Evolutionary conservation across 2,329 filamentous ascomycete species (phyloP).

Genomic region (Trichophyton schoenleinii): DNA sequence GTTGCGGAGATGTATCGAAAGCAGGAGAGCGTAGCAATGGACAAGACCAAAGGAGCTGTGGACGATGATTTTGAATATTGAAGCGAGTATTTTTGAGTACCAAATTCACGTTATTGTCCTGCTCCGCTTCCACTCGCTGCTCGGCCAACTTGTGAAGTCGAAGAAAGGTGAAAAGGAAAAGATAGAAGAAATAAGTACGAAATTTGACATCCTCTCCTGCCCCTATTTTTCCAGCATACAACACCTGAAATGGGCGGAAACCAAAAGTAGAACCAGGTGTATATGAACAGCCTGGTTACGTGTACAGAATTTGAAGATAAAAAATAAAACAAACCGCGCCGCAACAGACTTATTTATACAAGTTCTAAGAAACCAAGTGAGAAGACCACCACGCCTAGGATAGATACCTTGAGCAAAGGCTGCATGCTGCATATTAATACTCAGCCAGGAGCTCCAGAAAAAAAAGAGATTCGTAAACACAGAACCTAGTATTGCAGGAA

Average conservation of each 20-base stretch:
- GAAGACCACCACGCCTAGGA: background rate
- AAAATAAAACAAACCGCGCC: background rate
- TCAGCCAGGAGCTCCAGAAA: background rate
- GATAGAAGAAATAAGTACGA: background rate
- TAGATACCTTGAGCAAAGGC: background rate
- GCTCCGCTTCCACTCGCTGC: background rate
- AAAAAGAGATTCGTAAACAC: background rate
- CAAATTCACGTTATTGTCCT: background rate
- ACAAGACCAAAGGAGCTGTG: constrained; percentile 70
- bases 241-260: background rate
- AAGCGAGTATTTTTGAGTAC: background rate
- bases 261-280: background rate
- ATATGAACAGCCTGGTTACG: background rate
- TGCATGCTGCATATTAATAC: no score
- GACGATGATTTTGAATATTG: constrained; percentile 99
- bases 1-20: constrained; percentile 95
- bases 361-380: background rate
- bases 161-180: background rate
- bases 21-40: constrained; percentile 82
- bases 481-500: background rate
- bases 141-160: background rate
- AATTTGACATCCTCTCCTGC: background rate
- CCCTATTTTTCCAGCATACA: background rate
- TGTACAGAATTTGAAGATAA: background rate
- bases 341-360: background rate